Evolutionary conservation across 768 basidiomycete species (phyloP), one percentile per base, ranked within the genome.

Genomic region (Strobilomyces dryophilus): DNA sequence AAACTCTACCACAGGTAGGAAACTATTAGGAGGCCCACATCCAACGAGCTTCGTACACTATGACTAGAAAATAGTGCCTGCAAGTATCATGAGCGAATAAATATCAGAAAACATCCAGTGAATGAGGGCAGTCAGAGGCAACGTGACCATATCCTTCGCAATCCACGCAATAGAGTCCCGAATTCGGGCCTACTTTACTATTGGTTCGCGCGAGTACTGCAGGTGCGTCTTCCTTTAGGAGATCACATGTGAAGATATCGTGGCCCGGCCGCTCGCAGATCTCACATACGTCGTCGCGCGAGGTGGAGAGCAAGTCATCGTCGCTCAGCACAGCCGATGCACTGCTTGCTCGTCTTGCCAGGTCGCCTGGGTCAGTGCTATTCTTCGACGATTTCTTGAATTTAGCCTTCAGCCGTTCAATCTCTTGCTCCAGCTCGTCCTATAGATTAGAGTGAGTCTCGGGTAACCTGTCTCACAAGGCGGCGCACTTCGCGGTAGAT

Each of bases 341-440:
- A 41, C 49, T 61, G 24, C 60, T 64, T 31, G 47, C 52, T 44
- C 55, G 58, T 26, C 61, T 63, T 45, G 62, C 70, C 9, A 57
- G 37, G 21, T 74, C 75, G 20, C 50, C 53, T 2, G 69, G 67
- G 37, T 78, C 84, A 32, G 47, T 51, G 45, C 68, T 71, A 52
- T 78, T 79, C 56, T 72, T 74, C 29, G 82, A 80, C 17, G 74
- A 73, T 63, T 85, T 87, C 66, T 84, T 86, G 20, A 55, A 50
- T 43, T 81, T 79, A 39, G 89, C 85, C 59, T 87, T 89, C 47
- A 87, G 69, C 10, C 80, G 79, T 63, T 92, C 87, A 31, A 94
- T 67, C 64, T 95, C 91, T 63, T 84, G 83, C 62, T 94, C 92
- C 27, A 95, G 81, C 58, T 93, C 92, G 63, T 93, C 92, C 83